These are phyloP conservation scores for Didymellaceae sp. DNA, from an alignment of 2,329 filamentous ascomycete species.

Conservation along the genomic window DNA sequence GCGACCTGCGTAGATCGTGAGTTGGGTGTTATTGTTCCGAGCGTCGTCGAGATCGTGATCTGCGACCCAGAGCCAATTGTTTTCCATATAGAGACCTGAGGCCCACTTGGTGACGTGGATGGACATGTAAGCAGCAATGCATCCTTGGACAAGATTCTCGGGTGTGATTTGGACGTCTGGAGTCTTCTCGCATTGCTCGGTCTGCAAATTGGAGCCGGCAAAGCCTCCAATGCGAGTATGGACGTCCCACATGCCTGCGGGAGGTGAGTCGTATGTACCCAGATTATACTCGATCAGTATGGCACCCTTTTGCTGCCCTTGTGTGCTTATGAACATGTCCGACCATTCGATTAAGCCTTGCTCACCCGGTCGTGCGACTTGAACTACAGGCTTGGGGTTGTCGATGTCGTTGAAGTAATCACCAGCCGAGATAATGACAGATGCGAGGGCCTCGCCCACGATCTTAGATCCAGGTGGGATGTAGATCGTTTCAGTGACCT, in stretches of 20 bases:
- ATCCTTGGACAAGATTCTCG: constrained; percentile 63
- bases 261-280: constrained; percentile 58
- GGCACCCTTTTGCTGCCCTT: constrained; percentile 71
- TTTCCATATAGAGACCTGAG: constrained; percentile 77
- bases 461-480: constrained; percentile 76
- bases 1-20: constrained; percentile 85
- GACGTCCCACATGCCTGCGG: constrained; percentile 82
- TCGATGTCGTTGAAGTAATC: constrained; percentile 53
- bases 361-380: constrained; percentile 70
- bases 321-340: constrained; percentile 74
- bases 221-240: constrained; percentile 85
- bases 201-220: constrained; percentile 78
- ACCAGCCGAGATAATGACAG: constrained; percentile 80
- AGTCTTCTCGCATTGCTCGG: constrained; percentile 77
- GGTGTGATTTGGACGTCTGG: constrained; percentile 63
- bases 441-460: constrained; percentile 83
- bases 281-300: constrained; percentile 78
- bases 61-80: constrained; percentile 90
- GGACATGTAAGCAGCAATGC: constrained; percentile 71
- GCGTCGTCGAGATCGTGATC: constrained; percentile 78
- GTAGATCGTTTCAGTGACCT: constrained; percentile 61
- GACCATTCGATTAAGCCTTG: constrained; percentile 71
- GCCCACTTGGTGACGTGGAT: constrained; percentile 59
- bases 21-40: constrained; percentile 68
- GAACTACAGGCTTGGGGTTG: constrained; percentile 68